These are phyloP conservation scores for Boletus subcaerulescens DNA, from an alignment of 768 basidiomycete species.

Conservation along the genomic window DNA sequence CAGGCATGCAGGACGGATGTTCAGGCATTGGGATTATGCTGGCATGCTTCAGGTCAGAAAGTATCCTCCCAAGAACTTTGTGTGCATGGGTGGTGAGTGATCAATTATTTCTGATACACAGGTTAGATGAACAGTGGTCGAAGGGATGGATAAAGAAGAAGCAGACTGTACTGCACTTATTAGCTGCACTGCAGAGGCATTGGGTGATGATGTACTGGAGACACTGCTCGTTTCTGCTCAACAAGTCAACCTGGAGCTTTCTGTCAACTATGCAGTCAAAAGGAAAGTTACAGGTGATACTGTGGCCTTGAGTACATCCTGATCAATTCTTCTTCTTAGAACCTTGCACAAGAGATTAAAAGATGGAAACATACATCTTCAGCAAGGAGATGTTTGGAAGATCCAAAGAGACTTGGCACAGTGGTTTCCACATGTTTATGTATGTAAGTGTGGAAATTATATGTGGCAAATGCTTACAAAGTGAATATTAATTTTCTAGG, in stretches of 20 bases:
- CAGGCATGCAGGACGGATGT: constrained; percentile 8
- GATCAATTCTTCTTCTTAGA: not conserved
- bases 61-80: not conserved
- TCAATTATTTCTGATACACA: not conserved
- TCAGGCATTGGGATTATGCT: not conserved
- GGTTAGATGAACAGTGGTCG: not conserved
- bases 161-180: too few species aligned
- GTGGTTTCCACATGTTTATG: not conserved
- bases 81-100: not conserved
- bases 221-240: too few species aligned
- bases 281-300: too few species aligned
- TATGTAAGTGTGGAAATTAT: not conserved
- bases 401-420: not conserved
- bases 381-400: not conserved
- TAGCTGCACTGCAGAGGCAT: too few species aligned
- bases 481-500: not conserved
- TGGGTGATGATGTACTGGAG: too few species aligned
- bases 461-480: not conserved
- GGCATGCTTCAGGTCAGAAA: not conserved
- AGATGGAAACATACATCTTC: not conserved
- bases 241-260: too few species aligned
- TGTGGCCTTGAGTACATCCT: not conserved
- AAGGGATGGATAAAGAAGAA: not conserved
- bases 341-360: not conserved
- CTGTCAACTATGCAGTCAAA: too few species aligned